Base-by-base conservation (phyloP, 495 filamentous ascomycete species). In the Trichoderma gamsii region DNA sequence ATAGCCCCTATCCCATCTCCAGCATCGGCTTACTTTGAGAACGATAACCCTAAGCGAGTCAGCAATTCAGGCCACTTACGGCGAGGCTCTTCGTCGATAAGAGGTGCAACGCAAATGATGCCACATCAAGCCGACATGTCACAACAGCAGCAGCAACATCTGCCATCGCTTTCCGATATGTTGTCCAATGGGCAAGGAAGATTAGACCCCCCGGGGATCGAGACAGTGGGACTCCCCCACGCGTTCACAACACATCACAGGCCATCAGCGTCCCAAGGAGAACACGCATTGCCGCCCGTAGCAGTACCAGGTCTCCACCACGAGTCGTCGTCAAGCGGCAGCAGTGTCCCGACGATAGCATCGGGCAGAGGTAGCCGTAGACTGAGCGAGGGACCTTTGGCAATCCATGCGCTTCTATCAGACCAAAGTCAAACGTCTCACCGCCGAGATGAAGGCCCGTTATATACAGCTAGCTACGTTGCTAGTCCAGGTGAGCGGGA, bases 361-460 rank as follows among this genome's bases (percentile, higher is more conserved):
- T 72, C 71, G 0, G 76, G 68, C 63, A 66, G 72, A n/a, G 70
- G 72, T 38, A 75, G 79, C 1, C 77, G 80, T 63, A 79, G 80
- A 15, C 76, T 79, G 7, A 74, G 76, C 64, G 81, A 83, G 32
- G 78, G 77, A 0, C 73, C 79, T 12, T 66, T 83, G 32, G 80
- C 81, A 16, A 82, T 83, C 52, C 80, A 83, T 66, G 77, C 80
- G 18, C 72, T 83, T 16, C 67, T 83, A 16, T 73, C 73, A 15
- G 35, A 21, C 74, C 79, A 16, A 82, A 78, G 43, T 71, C 78
- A 44, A 72, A 74, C 32, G 71, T 72, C 32, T 43, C 64, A 27
- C 12, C 32, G 66, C 69, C 56, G 21, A 64, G 64, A 67, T 41
- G 38, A 63, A 52, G 63, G 18, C 64, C 41, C 64, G 16, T 66